These are phyloP conservation scores for Cercospora janseana DNA, from an alignment of 2,329 filamentous ascomycete genomes.

Conservation along the genomic window DNA sequence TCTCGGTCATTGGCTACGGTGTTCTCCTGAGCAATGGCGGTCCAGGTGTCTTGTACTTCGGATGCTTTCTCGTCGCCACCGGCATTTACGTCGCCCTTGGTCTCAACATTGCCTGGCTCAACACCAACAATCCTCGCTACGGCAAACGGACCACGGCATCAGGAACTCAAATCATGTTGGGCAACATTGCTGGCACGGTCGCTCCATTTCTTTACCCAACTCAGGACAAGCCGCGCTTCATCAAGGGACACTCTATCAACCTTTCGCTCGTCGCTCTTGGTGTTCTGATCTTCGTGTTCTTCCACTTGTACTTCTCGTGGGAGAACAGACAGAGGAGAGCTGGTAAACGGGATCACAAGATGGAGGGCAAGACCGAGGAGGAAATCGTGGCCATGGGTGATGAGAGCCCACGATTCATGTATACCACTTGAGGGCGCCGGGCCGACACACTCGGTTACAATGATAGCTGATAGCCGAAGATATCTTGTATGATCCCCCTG, in stretches of 20 bases:
- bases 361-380: constrained; percentile 44
- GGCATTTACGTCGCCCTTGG: constrained; percentile 65
- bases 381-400: constrained; percentile 48
- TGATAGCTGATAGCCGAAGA: no score
- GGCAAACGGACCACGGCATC: constrained; percentile 72
- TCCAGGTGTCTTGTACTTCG: constrained; percentile 68
- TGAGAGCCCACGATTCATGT: constrained; percentile 46
- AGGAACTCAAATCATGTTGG: constrained; percentile 67
- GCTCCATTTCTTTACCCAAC: constrained; percentile 53
- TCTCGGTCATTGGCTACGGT: constrained; percentile 40
- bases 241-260: constrained; percentile 48
- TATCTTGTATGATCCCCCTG: no score
- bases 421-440: no score
- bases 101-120: constrained; percentile 54
- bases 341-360: constrained; percentile 44
- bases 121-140: constrained; percentile 66
- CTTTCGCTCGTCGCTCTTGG: constrained; percentile 50
- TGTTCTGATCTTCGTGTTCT: constrained; percentile 41
- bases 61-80: constrained; percentile 71
- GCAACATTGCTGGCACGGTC: constrained; percentile 53
- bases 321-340: constrained; percentile 41
- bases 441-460: no score
- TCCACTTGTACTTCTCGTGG: constrained; percentile 37
- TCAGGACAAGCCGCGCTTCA: constrained; percentile 47
- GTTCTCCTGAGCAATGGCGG: constrained; percentile 62